Percentiles rank a stretch among this genome's conserved stretches.
These are phyloP conservation scores for Lentithecium fluviatile DNA, from an alignment of 495 filamentous ascomycete species.

Conservation along the genomic window DNA sequence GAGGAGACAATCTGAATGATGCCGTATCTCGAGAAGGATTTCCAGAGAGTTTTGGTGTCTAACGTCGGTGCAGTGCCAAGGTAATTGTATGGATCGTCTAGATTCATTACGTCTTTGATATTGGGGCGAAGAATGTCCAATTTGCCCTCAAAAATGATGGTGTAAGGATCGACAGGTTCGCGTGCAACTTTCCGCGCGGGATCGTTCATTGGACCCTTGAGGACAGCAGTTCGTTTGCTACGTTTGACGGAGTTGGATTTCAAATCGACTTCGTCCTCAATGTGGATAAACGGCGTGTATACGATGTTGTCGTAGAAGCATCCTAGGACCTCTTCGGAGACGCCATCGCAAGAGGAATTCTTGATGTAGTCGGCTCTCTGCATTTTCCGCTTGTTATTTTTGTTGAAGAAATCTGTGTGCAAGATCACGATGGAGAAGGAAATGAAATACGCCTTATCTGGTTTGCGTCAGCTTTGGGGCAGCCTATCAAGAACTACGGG, in stretches of 20 bases:
- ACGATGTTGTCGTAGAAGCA: conserved; percentile 98
- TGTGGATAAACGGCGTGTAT: conserved; percentile 95
- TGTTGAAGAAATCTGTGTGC: conserved; percentile 98
- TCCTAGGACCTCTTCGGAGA: conserved; percentile 86
- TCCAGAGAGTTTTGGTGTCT: conserved; percentile 75
- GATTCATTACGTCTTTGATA: conserved; percentile 84
- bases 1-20: conserved; percentile 92
- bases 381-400: conserved; percentile 99
- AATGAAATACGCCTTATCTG: conserved; percentile 94
- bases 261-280: conserved; percentile 85
- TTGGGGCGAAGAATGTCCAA: conserved; percentile 78
- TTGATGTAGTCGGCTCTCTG: conserved; percentile 93
- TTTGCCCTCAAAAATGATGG: conserved; percentile 84
- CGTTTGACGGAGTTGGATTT: conserved; percentile 69
- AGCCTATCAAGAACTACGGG: conserved; percentile 3
- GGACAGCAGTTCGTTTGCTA: conserved; percentile 61
- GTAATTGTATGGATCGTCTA: conserved; percentile 91
- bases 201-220: conserved; percentile 67
- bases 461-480: conserved; percentile 26
- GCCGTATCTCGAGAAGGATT: conserved; percentile 84
- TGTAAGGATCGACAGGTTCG: conserved; percentile 93
- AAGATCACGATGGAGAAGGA: conserved; percentile 95
- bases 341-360: conserved; percentile 79
- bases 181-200: conserved; percentile 63
- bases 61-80: conserved; percentile 69